Conservation (phyloP, 2,329 filamentous ascomycete genomes). For the Pseudogymnoascus sp. region DNA sequence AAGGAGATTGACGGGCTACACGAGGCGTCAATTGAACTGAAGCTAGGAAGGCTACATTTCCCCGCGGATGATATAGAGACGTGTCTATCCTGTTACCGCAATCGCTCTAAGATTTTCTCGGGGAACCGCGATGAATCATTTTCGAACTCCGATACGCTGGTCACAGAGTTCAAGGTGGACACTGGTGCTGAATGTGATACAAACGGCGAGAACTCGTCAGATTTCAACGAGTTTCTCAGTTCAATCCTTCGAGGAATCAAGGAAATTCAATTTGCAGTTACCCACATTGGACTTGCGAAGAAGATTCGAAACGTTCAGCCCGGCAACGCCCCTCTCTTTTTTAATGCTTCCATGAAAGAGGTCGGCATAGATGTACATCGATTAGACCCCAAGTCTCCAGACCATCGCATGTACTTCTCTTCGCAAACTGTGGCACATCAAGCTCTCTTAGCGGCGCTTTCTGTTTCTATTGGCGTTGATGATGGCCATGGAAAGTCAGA, state of each 20-base stretch:
- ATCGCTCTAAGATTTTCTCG: slow-evolving; percentile 24
- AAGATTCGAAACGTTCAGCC: slow-evolving; percentile 61
- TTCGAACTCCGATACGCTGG: slow-evolving; percentile 48
- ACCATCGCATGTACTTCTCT: slow-evolving; percentile 97
- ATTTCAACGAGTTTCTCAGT: slow-evolving; percentile 85
- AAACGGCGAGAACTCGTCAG: slow-evolving; percentile 74
- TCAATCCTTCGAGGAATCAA: slow-evolving; percentile 88
- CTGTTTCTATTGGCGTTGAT: slow-evolving; percentile 83
- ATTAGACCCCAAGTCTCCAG: slow-evolving; percentile 83
- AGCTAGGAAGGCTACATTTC: slow-evolving; percentile 81
- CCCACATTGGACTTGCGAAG: slow-evolving; percentile 80
- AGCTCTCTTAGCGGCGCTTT: slow-evolving; percentile 82
- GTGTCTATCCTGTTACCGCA: slow-evolving; percentile 41
- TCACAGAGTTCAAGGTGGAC: slow-evolving; percentile 62
- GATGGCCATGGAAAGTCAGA: slow-evolving; percentile 81
- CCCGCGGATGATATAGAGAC: slow-evolving; percentile 77
- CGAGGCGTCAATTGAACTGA: slow-evolving; percentile 82
- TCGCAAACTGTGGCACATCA: slow-evolving; percentile 89
- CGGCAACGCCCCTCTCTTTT: slow-evolving; percentile 59
- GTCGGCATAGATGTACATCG: slow-evolving; percentile 87
- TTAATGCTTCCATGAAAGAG: slow-evolving; percentile 93
- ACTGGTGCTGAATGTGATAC: slow-evolving; percentile 43
- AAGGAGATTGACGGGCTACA: slow-evolving; percentile 76
- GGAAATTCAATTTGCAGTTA: slow-evolving; percentile 90
- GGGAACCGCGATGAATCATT: not conserved